Evolutionary conservation across 2,329 filamentous ascomycete species (phyloP).

Genomic region (Cladosporium halotolerans): DNA sequence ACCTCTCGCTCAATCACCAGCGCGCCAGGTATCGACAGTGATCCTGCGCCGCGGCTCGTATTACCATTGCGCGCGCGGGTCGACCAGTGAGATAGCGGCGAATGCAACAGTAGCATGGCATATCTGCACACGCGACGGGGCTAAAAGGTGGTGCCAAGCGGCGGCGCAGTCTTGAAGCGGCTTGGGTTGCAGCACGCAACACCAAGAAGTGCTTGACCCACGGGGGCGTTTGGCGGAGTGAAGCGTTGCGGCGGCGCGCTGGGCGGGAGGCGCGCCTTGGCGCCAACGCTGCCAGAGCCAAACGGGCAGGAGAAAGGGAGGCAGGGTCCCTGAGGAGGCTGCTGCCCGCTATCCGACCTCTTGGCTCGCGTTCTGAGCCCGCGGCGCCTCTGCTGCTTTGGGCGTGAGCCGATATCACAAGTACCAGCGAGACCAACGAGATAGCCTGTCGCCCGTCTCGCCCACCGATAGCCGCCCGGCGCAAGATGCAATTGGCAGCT

Average conservation of each 20-base stretch:
- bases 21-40: background rate
- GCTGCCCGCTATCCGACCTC: background rate
- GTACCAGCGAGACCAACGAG: background rate
- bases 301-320: conserved; percentile 2
- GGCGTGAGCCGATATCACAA: conserved; percentile 7
- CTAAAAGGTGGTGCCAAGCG: background rate
- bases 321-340: background rate
- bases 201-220: conserved; percentile 4
- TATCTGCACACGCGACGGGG: conserved; percentile 1
- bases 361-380: conserved; percentile 2
- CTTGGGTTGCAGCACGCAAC: conserved; percentile 11
- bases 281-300: conserved; percentile 3
- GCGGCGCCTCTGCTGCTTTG: conserved; percentile 3
- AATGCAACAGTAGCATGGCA: conserved; percentile 11
- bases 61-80: background rate
- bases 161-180: conserved; percentile 10
- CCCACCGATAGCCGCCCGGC: conserved; percentile 10
- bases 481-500: conserved; percentile 10
- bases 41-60: conserved; percentile 9
- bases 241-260: background rate
- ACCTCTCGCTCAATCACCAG: conserved; percentile 1
- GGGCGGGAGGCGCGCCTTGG: background rate
- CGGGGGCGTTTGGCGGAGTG: conserved; percentile 2
- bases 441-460: conserved; percentile 2
- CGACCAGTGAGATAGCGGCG: conserved; percentile 3